Evolutionary conservation across 2,329 filamentous ascomycete species (phyloP).

Genomic region (Claviceps quebecensis): DNA sequence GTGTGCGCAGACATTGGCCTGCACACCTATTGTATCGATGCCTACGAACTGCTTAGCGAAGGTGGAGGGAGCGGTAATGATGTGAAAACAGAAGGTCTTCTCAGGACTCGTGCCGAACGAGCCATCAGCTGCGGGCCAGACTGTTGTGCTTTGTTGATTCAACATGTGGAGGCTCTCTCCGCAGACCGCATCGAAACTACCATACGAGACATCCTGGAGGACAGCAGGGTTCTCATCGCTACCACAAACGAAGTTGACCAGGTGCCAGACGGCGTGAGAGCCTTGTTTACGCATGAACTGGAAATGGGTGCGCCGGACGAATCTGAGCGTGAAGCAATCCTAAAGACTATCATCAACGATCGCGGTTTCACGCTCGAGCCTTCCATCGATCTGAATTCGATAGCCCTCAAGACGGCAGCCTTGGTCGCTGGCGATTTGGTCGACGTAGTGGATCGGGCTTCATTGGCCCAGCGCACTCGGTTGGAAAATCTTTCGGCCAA

Average conservation of each 20-base stretch:
- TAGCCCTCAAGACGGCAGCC: slow-evolving; percentile 90
- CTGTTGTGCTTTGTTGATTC: slow-evolving; percentile 71
- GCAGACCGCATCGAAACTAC: slow-evolving; percentile 81
- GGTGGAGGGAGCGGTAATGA: slow-evolving; percentile 69
- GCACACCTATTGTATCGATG: slow-evolving; percentile 78
- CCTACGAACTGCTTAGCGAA: slow-evolving; percentile 89
- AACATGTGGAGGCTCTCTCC: slow-evolving; percentile 80
- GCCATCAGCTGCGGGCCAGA: slow-evolving; percentile 78
- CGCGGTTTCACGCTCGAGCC: slow-evolving; percentile 64
- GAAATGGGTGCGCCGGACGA: slow-evolving; percentile 91
- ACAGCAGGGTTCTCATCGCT: slow-evolving; percentile 71
- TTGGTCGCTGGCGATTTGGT: slow-evolving; percentile 88
- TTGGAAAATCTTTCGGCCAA: slow-evolving; percentile 56
- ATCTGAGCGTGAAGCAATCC: slow-evolving; percentile 74
- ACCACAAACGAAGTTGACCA: slow-evolving; percentile 95
- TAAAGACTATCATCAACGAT: slow-evolving; percentile 64
- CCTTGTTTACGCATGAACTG: slow-evolving; percentile 87
- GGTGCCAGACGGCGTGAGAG: slow-evolving; percentile 76
- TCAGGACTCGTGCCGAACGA: slow-evolving; percentile 76
- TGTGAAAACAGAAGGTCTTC: slow-evolving; percentile 82
- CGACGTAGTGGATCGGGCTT: slow-evolving; percentile 83
- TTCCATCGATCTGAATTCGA: slow-evolving; percentile 68
- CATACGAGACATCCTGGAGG: slow-evolving; percentile 69
- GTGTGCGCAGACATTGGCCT: slow-evolving; percentile 82
- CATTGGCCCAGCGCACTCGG: slow-evolving; percentile 61